Percentiles rank a stretch among this genome's conserved stretches.
Conservation (phyloP, 768 basidiomycete species). For the Royoungia palumana region DNA sequence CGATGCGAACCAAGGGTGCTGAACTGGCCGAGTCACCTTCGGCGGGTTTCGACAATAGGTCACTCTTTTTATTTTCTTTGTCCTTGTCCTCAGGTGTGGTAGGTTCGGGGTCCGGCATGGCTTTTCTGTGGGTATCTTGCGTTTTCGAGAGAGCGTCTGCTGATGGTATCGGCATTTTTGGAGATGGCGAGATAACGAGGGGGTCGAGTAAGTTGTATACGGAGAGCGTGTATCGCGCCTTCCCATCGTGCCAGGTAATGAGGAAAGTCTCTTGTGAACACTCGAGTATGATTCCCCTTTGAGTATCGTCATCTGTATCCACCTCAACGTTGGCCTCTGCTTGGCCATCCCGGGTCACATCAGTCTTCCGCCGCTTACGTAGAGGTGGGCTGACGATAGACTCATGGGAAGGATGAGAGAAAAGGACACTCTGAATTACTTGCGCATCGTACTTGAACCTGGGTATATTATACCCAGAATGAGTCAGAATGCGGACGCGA, state of each 20-base stretch:
- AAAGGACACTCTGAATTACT: constrained; percentile 42
- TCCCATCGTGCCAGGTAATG: constrained; percentile 13
- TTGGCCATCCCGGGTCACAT: constrained; percentile 5
- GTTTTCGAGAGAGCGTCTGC: constrained; percentile 3
- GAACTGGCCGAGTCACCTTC: neutral
- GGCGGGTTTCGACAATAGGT: neutral
- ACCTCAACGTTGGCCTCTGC: constrained; percentile 5
- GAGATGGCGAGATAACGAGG: neutral
- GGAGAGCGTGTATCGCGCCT: constrained; percentile 18
- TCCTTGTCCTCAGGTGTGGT: neutral
- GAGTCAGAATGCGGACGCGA: neutral
- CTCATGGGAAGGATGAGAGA: constrained; percentile 33
- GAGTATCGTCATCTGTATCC: constrained; percentile 9
- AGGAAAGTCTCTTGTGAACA: constrained; percentile 22
- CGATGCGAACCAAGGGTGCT: constrained; percentile 2
- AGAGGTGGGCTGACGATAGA: constrained; percentile 15
- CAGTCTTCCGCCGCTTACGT: constrained; percentile 29
- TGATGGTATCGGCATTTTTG: neutral
- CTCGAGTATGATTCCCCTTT: constrained; percentile 25
- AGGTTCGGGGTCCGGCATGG: neutral
- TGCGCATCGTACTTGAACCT: constrained; percentile 55
- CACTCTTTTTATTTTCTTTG: too few relatives aligned
- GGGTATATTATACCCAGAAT: neutral
- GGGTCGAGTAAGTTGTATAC: constrained; percentile 7
- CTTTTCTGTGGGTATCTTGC: neutral